Evolutionary conservation across 2,329 filamentous ascomycete species (phyloP), one percentile per base, ranked within the genome.

Genomic region (Colletotrichum zoysiae): DNA sequence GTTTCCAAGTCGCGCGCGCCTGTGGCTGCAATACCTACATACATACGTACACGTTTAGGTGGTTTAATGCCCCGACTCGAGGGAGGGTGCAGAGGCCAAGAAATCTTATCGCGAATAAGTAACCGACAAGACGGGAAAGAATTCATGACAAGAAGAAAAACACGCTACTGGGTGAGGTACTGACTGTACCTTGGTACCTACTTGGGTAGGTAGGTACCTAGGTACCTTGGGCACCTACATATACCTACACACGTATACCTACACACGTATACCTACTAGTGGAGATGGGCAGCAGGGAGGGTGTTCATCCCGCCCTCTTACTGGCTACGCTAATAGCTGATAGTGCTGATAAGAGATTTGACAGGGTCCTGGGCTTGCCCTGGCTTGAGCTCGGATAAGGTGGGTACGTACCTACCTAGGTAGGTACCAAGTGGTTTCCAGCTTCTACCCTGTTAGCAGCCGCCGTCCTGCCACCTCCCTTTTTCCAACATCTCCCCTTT

Each of bases 321-420:
- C 48, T 72, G 70, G 65, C 33, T 46, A 40, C 40, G 7, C 23
- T 55, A 55, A 70, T 51, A 60, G 42, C 23, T 20, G 65, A 65
- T 48, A 55, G 20, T 35, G 16, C 59, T 69, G 65, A 71, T 72
- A 72, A 65, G 65, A 69, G 20, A 65, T 16, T 60, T 55, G 33
- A 50, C 46, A 14, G 38, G 38, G 38, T 40, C 55, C 62, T 48
- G 44, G 67, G 55, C 56, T 67, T 26, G 26, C 26, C 26, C 3
- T 26, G 26, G 26, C 26, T 26, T 26, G 26, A 30, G 35, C n/a
- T 42, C 44, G 38, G 61, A 63, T 42, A 53, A 16, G 14, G 38
- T 38, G 11, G 12, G 1, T 42, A 63, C 26, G 26, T 26, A 26
- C 26, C 26, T 26, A n/a, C n/a, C n/a, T n/a, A n/a, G 60, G 26